These are phyloP conservation scores for Septoria petroselini DNA, from an alignment of 2,329 filamentous ascomycete genomes.

Conservation along the genomic window DNA sequence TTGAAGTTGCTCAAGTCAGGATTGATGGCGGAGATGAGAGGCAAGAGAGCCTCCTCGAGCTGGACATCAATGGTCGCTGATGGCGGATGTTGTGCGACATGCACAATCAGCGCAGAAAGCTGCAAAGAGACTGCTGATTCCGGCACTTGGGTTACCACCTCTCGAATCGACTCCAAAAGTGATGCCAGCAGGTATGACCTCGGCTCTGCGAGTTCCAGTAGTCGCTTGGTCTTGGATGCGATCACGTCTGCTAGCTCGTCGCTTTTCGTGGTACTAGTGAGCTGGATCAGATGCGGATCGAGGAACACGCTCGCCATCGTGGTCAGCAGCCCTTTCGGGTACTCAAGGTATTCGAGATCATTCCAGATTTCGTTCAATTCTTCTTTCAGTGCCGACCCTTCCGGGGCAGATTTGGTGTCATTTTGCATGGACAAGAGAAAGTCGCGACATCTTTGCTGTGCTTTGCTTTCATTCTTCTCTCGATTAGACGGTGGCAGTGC, in stretches of 20 bases:
- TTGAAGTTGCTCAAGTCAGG: constrained; percentile 32
- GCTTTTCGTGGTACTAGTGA: constrained; percentile 28
- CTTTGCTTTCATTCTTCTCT: constrained; percentile 28
- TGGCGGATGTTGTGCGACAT: constrained; percentile 43
- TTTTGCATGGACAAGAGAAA: constrained; percentile 11
- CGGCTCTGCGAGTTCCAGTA: constrained; percentile 29
- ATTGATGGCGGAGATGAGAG: constrained; percentile 33
- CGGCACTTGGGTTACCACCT: constrained; percentile 28
- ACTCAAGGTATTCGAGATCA: constrained; percentile 49
- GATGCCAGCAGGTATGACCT: constrained; percentile 36
- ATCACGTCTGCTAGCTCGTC: constrained; percentile 9
- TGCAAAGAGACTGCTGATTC: constrained; percentile 36
- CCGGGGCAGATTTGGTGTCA: background rate
- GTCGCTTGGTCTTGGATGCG: constrained; percentile 10
- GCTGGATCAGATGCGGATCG: constrained; percentile 31
- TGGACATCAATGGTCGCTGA: constrained; percentile 44
- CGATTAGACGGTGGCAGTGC: constrained; percentile 27
- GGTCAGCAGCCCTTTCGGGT: constrained; percentile 42
- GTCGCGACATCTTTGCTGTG: constrained; percentile 26
- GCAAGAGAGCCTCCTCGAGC: constrained; percentile 44
- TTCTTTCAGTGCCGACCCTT: background rate
- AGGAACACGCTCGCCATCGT: constrained; percentile 41
- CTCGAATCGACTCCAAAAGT: constrained; percentile 30
- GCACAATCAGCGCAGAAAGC: constrained; percentile 42
- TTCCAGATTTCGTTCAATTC: constrained; percentile 44